Percentiles rank a stretch among this genome's conserved stretches.
Conservation (phyloP, 2,329 filamentous ascomycete genomes). For the Sarocladium oryzae region DNA sequence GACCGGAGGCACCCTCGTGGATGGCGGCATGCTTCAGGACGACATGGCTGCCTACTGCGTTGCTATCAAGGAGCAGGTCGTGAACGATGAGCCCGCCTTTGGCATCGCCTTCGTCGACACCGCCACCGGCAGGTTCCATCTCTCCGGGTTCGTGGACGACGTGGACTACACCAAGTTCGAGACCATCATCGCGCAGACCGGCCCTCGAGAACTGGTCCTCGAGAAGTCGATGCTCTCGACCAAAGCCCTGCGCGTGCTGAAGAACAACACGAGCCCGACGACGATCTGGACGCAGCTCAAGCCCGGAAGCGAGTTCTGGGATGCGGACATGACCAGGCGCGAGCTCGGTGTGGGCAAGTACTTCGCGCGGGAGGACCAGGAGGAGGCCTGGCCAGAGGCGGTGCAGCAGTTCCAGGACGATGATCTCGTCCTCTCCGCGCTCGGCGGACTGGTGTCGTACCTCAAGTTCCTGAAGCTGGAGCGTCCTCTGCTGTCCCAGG, state of each 20-base stretch:
- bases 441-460: constrained; percentile 85
- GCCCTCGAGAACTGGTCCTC: constrained; percentile 79
- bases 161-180: constrained; percentile 93
- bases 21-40: constrained; percentile 93
- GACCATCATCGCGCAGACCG: constrained; percentile 88
- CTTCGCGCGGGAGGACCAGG: constrained; percentile 54
- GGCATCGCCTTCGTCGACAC: constrained; percentile 93
- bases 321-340: constrained; percentile 71
- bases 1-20: constrained; percentile 87
- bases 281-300: constrained; percentile 96
- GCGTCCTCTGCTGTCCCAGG: constrained; percentile 75
- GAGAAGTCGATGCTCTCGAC: constrained; percentile 82
- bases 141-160: constrained; percentile 91
- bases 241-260: constrained; percentile 87
- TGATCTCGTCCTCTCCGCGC: constrained; percentile 79
- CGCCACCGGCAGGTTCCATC: constrained; percentile 87
- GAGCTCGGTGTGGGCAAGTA: constrained; percentile 78
- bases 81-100: constrained; percentile 72
- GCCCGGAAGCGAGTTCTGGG: constrained; percentile 82
- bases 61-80: constrained; percentile 78
- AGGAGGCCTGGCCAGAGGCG: constrained; percentile 66
- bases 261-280: constrained; percentile 88
- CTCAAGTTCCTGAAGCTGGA: constrained; percentile 84
- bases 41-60: constrained; percentile 97
- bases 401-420: constrained; percentile 69